Conservation (phyloP, 176 grass and related monocot genomes). For the Tillandsia leiboldiana region DNA sequence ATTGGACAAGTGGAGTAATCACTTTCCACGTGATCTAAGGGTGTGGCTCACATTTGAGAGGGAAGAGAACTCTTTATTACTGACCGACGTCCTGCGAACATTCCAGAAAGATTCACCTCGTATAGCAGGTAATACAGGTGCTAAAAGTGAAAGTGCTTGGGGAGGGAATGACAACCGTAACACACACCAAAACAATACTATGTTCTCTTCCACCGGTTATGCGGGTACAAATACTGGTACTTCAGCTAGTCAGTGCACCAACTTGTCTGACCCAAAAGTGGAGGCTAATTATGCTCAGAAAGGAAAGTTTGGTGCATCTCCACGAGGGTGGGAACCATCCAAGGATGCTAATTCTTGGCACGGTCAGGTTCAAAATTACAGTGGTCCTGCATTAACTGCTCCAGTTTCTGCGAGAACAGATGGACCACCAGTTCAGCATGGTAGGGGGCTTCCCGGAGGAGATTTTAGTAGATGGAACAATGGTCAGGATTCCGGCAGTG, state of each 20-base stretch:
- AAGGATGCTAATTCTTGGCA: constrained; percentile 31
- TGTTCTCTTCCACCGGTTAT: constrained; percentile 28
- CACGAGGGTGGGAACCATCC: constrained; percentile 23
- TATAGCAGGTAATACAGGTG: constrained; percentile 15
- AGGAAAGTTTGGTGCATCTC: constrained; percentile 25
- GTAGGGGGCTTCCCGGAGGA: constrained; percentile 16
- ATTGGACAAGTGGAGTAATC: constrained; percentile 60
- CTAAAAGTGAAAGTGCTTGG: constrained; percentile 8
- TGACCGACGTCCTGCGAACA: constrained; percentile 56
- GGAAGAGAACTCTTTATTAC: constrained; percentile 61
- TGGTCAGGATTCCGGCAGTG: constrained; percentile 34
- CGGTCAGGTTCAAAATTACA: constrained; percentile 21
- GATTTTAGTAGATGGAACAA: constrained; percentile 24
- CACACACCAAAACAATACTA: constrained; percentile 22
- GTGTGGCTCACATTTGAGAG: constrained; percentile 88
- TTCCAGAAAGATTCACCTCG: constrained; percentile 35
- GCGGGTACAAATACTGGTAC: constrained; percentile 31
- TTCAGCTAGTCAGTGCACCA: constrained; percentile 18
- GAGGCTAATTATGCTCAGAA: constrained; percentile 20
- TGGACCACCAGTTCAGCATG: constrained; percentile 25
- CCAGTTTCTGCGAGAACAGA: constrained; percentile 23
- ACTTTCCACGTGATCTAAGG: constrained; percentile 63
- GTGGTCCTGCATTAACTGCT: constrained; percentile 19
- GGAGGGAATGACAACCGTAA: constrained; percentile 22
- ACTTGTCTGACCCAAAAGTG: constrained; percentile 19